Percentiles rank a stretch among this genome's conserved stretches.
These are phyloP conservation scores for Laburnicola sp. DNA, from an alignment of 2,329 filamentous ascomycete species.

Conservation along the genomic window DNA sequence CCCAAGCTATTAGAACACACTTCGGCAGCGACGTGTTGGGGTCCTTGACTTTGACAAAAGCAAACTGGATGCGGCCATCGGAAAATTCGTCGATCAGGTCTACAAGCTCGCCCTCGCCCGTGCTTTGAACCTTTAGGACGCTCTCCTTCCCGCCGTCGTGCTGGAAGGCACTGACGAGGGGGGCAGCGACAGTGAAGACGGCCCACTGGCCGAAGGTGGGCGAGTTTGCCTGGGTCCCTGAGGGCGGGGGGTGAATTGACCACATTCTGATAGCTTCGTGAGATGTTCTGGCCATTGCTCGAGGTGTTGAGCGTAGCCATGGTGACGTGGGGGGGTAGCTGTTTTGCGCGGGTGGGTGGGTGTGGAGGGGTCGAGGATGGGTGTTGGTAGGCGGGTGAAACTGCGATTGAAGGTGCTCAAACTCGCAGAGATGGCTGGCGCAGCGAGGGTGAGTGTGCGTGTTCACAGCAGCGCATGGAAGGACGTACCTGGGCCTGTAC, in stretches of 20 bases:
- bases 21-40: slow-evolving; percentile 89
- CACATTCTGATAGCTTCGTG: slow-evolving; percentile 64
- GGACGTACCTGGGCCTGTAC: slow-evolving; percentile 5
- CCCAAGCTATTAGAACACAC: slow-evolving; percentile 89
- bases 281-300: slow-evolving; percentile 58
- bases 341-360: slow-evolving; percentile 13
- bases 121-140: slow-evolving; percentile 89
- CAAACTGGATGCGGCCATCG: slow-evolving; percentile 95
- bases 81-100: slow-evolving; percentile 95
- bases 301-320: slow-evolving; percentile 71
- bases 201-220: slow-evolving; percentile 91
- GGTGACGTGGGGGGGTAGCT: slow-evolving; percentile 50
- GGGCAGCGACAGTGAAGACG: slow-evolving; percentile 88
- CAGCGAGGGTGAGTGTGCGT: neutral
- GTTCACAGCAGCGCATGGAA: neutral
- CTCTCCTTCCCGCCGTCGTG: slow-evolving; percentile 85
- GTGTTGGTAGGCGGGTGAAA: neutral
- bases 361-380: slow-evolving; percentile 6
- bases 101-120: slow-evolving; percentile 87
- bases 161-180: slow-evolving; percentile 90
- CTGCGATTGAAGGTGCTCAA: neutral
- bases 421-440: neutral
- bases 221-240: slow-evolving; percentile 64
- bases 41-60: slow-evolving; percentile 94
- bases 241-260: slow-evolving; percentile 63